These are phyloP conservation scores for Gossypium gossypioides DNA, from an alignment of 441 rosid species.

Conservation along the genomic window DNA sequence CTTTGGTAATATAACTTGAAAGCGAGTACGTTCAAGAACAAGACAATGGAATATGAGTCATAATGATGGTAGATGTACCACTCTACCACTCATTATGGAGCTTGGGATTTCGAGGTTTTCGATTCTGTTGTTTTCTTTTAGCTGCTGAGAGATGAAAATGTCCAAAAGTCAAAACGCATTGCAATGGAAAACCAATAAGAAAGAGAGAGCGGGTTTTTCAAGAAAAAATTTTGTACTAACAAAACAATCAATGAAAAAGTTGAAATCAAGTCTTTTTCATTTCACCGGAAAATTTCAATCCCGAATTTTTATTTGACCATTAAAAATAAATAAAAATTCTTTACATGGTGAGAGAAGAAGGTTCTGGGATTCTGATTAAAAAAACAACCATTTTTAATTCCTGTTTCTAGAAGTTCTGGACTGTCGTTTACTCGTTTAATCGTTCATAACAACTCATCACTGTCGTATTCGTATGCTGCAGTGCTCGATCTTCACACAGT, in stretches of 20 bases:
- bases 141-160: conserved; percentile 2
- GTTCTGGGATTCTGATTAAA: too few species aligned
- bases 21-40: not conserved
- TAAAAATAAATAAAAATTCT: too few species aligned
- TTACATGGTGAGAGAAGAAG: too few species aligned
- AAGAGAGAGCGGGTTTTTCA: not conserved
- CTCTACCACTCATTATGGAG: not conserved
- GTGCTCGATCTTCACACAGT: too few species aligned
- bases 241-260: not conserved
- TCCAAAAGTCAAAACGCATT: conserved; percentile 25
- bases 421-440: too few species aligned
- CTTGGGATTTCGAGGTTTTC: not conserved
- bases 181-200: not conserved
- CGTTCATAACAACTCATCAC: too few species aligned
- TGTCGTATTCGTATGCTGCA: too few species aligned
- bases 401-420: too few species aligned
- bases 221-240: not conserved
- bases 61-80: not conserved
- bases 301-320: not conserved
- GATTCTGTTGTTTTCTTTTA: not conserved
- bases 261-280: not conserved
- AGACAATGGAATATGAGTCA: not conserved
- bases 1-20: not conserved
- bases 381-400: too few species aligned
- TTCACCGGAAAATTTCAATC: not conserved